Base-by-base conservation (phyloP, 129 eudicot species). In the Saposhnikovia divaricata region DNA sequence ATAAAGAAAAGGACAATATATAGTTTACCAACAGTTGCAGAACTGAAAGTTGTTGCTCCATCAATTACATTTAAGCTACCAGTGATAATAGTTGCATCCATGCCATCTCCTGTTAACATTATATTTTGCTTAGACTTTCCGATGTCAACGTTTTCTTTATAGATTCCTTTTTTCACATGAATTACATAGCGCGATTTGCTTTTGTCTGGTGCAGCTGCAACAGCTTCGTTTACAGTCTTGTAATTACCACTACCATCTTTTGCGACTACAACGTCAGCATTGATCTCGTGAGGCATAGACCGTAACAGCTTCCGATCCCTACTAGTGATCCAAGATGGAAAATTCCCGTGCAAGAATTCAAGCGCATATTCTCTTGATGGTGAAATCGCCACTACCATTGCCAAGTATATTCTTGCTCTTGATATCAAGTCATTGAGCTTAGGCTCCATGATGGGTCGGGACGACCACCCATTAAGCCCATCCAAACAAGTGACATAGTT, bases 101-200 rank as follows among this genome's bases (percentile, higher is more conserved):
- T 89, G 12, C 97, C 97, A 75, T 92, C 97, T 12, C 97, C 97
- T 31, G 86, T 86, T 34, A 92, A 70, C 94, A 92, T 92, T 73
- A 92, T 68, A 88, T 88, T 92, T 78, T 82, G 83, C 83, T 82
- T 89, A 4, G 57, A 2, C 46, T 79, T 82, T 48, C 79, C 89
- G 21, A 92, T 83, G 12, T 81, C 87, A 34, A 92, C 83, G 21
- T 88, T 86, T 79, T 89, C 97, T 53, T 82, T 79, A 66, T 92
- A 92, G 18, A 84, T 87, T 0, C 96, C 96, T 9, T 83, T 83
- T 83, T 92, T 92, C 57, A 92, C 83, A 69, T 92, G 84, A 39
- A 92, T 92, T 9, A 88, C 91, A 77, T 88, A 88, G n/a, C 96
- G 85, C 31, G 85, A 72, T 34, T 85, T 83, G n/a, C 93, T 79